Conservation (phyloP, 129 eudicot species). For the Heracleum sosnowskyi region DNA sequence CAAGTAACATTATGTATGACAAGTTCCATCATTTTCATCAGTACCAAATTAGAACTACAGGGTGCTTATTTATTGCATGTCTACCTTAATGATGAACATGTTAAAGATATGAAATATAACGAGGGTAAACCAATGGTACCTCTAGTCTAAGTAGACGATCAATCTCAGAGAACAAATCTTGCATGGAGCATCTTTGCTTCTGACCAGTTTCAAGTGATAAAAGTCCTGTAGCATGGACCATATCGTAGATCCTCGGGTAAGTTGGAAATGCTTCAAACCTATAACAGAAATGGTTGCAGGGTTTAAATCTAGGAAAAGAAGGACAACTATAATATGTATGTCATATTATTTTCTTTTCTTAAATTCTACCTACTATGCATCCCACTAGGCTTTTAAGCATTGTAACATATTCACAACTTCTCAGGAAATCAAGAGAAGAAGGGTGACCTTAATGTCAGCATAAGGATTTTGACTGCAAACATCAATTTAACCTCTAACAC, state of each 20-base stretch:
- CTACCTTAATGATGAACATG: too few relatives aligned
- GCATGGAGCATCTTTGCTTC: constrained; percentile 61
- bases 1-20: background rate
- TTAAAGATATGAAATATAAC: background rate
- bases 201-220: constrained; percentile 55
- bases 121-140: constrained; percentile 32
- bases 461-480: background rate
- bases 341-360: background rate
- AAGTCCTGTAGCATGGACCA: constrained; percentile 94
- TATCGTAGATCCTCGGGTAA: constrained; percentile 88
- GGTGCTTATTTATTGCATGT: background rate
- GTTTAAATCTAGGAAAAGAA: background rate
- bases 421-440: background rate
- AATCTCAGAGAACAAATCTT: constrained; percentile 71
- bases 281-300: background rate
- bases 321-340: background rate
- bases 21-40: background rate
- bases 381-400: background rate
- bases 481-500: background rate
- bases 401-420: background rate
- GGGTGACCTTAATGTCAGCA: too few relatives aligned
- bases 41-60: background rate
- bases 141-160: constrained; percentile 98
- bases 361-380: background rate
- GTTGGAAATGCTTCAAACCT: constrained; percentile 99